These are phyloP conservation scores for Trichoderma koningii DNA, from an alignment of 2,329 filamentous ascomycete species.

Conservation along the genomic window DNA sequence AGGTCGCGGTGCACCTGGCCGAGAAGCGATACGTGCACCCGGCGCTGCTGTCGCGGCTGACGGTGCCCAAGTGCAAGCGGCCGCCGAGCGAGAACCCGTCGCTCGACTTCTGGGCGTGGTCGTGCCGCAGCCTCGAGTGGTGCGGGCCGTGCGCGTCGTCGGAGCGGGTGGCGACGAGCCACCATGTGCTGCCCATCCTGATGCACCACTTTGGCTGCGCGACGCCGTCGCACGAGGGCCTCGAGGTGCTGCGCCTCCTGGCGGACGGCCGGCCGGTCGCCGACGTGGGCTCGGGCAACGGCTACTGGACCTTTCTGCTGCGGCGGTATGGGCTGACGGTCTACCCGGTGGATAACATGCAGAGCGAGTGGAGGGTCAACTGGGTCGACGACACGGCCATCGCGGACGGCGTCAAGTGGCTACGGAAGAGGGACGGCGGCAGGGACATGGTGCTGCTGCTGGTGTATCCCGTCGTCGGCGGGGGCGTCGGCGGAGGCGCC, in stretches of 20 bases:
- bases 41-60: conserved; percentile 42
- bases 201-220: conserved; percentile 81
- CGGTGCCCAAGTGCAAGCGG: conserved; percentile 51
- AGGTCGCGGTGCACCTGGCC: conserved; percentile 58
- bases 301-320: conserved; percentile 75
- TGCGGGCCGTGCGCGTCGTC: conserved; percentile 59
- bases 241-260: conserved; percentile 61
- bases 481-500: conserved; percentile 63
- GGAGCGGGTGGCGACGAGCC: conserved; percentile 55
- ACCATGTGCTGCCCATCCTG: conserved; percentile 70
- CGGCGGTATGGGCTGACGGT: conserved; percentile 58
- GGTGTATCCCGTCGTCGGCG: conserved; percentile 72
- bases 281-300: conserved; percentile 71
- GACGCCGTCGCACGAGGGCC: conserved; percentile 66
- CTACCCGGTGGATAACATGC: conserved; percentile 65
- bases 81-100: conserved; percentile 61
- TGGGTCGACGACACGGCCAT: conserved; percentile 70
- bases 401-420: conserved; percentile 60
- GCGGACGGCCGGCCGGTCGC: conserved; percentile 57
- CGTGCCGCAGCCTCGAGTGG: conserved; percentile 65
- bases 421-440: conserved; percentile 52
- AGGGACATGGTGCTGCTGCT: conserved; percentile 64
- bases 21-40: conserved; percentile 55
- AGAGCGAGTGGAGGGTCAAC: conserved; percentile 66
- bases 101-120: conserved; percentile 67